Base-by-base conservation (phyloP, 1,284 basidiomycete genomes). In the Macrocystidia cucumis region DNA sequence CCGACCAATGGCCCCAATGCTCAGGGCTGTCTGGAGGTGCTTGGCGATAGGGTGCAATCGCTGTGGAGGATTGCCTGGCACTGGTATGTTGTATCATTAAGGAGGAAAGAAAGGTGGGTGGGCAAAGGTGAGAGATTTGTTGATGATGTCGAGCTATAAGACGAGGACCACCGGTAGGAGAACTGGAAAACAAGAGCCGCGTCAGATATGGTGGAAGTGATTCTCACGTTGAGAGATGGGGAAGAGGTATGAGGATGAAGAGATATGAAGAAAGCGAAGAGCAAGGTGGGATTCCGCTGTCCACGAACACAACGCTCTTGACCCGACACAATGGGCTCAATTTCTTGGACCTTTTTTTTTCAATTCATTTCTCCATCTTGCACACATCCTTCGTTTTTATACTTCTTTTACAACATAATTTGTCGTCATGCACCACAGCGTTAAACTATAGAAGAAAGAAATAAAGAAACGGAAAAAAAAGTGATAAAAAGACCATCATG, bases 51-150 rank as follows among this genome's bases (percentile, higher is more conserved):
- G 51, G 55, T 26, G 55, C 43, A 42, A 52, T 44, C 34, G 55
- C 44, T n/a, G 57, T 50, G 32, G 53, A 57, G 13, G 61, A 46
- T 47, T 60, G 55, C 39, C 62, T 62, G 45, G 66, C 47, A 45
- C 58, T 60, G 35, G 65, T 61, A 49, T 75, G 74, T 50, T 80
- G 80, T 38, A 78, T 80, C 79, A 82, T 82, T 45, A 44, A 49
- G 43, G 46, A 38, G 38, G 40, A 42, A 40, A 38, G 35, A 26
- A 44, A 31, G 39, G 37, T 34, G 27, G 36, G 9, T 26, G 35
- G 38, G 40, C 45, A 29, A 43, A 42, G 36, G 41, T 48, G 34
- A 43, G 35, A 46, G 41, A 38, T 36, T 46, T 44, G 40, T 33
- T 12, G 29, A 37, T 17, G 26, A 32, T 33, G 32, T 14, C 24